Conservation (phyloP, 2,329 filamentous ascomycete genomes). For the Aspergillus novoparasiticus region DNA sequence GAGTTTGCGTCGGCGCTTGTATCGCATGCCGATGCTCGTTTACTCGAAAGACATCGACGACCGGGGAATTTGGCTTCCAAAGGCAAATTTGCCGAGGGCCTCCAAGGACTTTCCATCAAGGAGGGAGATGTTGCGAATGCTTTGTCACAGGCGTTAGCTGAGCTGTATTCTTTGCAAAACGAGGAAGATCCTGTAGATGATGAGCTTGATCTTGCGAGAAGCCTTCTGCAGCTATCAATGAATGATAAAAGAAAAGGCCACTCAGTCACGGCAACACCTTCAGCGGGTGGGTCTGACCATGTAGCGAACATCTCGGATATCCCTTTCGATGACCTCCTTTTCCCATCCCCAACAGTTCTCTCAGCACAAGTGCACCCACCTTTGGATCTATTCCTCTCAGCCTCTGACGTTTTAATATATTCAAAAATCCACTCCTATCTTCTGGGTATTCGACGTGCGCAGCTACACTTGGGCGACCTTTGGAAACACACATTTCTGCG, state of each 20-base stretch:
- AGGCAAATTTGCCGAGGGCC: slow-evolving; percentile 54
- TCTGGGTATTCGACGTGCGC: slow-evolving; percentile 79
- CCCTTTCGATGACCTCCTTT: slow-evolving; percentile 75
- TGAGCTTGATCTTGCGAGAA: slow-evolving; percentile 77
- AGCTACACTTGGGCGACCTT: slow-evolving; percentile 78
- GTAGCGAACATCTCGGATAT: slow-evolving; percentile 45
- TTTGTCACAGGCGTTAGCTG: slow-evolving; percentile 75
- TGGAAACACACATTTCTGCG: slow-evolving; percentile 84
- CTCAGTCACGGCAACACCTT: slow-evolving; percentile 29
- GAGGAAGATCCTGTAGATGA: slow-evolving; percentile 76
- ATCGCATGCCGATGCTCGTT: slow-evolving; percentile 77
- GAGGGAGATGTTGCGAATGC: slow-evolving; percentile 83
- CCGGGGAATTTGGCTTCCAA: slow-evolving; percentile 52
- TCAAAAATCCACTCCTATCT: slow-evolving; percentile 86
- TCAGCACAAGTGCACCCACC: slow-evolving; percentile 76
- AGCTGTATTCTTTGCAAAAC: slow-evolving; percentile 73
- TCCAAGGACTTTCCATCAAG: slow-evolving; percentile 72
- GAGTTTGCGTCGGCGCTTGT: slow-evolving; percentile 90
- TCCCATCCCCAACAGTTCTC: slow-evolving; percentile 74
- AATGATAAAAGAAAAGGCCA: slow-evolving; percentile 38
- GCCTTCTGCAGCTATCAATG: slow-evolving; percentile 67
- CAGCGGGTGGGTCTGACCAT: slow-evolving; percentile 19
- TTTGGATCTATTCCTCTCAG: slow-evolving; percentile 81
- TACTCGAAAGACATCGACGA: slow-evolving; percentile 72
- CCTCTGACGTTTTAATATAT: slow-evolving; percentile 76